A percentile compares a stretch with the other conserved stretches of the same genome.
Evolutionary conservation across 768 basidiomycete genomes (phyloP).

Genomic region (Hericium coralloides): DNA sequence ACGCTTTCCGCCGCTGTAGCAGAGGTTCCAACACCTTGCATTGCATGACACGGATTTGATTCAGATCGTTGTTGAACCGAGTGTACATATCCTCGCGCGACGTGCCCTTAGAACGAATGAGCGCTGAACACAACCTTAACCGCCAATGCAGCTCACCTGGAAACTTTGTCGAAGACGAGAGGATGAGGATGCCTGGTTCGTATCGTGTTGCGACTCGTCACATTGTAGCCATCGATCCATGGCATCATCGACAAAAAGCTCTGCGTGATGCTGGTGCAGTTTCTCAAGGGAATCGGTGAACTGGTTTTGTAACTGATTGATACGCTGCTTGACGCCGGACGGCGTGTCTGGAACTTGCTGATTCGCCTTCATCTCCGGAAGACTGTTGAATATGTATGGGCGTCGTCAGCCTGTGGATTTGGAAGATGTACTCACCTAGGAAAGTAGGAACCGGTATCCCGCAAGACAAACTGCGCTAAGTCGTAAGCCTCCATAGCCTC

Average conservation of each 20-base stretch:
- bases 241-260: constrained; percentile 26
- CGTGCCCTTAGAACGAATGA: background rate
- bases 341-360: constrained; percentile 17
- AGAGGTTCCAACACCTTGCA: constrained; percentile 5
- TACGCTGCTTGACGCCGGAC: constrained; percentile 20
- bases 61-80: background rate
- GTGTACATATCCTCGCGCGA: background rate
- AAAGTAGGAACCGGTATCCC: constrained; percentile 11
- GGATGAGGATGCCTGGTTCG: no score
- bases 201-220: constrained; percentile 6
- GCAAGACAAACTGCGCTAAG: constrained; percentile 12
- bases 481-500: constrained; percentile 7
- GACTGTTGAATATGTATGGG: constrained; percentile 2
- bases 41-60: constrained; percentile 4
- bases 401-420: background rate
- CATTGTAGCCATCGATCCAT: constrained; percentile 16
- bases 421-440: constrained; percentile 9
- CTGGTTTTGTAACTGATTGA: constrained; percentile 20
- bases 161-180: no score
- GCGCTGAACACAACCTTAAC: background rate
- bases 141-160: background rate
- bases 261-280: constrained; percentile 22
- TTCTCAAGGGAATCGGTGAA: constrained; percentile 23
- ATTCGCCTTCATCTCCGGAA: background rate
- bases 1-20: background rate